phyloP scores from a whole-genome alignment of 164 flowering plant species.

The Vitis rupestris region DNA sequence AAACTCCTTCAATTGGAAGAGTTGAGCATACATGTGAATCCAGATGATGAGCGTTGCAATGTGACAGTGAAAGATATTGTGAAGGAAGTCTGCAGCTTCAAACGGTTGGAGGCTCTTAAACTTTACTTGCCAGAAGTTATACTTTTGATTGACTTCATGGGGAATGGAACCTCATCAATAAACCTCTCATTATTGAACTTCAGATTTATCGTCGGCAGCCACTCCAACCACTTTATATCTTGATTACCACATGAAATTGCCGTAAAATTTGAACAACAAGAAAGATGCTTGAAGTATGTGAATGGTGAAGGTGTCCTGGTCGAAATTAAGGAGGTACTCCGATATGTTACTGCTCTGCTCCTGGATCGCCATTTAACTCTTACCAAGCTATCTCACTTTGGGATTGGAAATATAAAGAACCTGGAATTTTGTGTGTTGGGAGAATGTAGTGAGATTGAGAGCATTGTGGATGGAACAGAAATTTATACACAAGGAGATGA shows the following conservation, averaged over 20 bases:
- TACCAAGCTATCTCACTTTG: conserved; percentile 12
- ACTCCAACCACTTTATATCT: not conserved
- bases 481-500: not conserved
- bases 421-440: conserved; percentile 11
- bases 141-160: no score
- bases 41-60: no score
- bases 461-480: conserved; percentile 1
- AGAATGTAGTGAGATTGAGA: conserved; percentile 14
- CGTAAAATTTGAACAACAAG: not conserved
- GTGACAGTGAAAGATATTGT: no score
- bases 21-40: no score
- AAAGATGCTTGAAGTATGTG: conserved; percentile 1
- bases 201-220: conserved; percentile 7
- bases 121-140: no score
- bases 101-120: no score
- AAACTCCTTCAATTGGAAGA: no score
- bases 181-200: no score
- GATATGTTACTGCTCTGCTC: not conserved
- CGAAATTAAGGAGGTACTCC: not conserved
- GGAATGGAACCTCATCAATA: no score
- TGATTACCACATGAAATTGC: not conserved
- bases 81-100: no score
- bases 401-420: not conserved
- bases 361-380: conserved; percentile 8
- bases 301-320: not conserved